Percentiles rank a stretch among this genome's conserved stretches.
phyloP scores from a whole-genome alignment of 352 stramenopile genomes.

The Globisporangium rhizosaccharum region DNA sequence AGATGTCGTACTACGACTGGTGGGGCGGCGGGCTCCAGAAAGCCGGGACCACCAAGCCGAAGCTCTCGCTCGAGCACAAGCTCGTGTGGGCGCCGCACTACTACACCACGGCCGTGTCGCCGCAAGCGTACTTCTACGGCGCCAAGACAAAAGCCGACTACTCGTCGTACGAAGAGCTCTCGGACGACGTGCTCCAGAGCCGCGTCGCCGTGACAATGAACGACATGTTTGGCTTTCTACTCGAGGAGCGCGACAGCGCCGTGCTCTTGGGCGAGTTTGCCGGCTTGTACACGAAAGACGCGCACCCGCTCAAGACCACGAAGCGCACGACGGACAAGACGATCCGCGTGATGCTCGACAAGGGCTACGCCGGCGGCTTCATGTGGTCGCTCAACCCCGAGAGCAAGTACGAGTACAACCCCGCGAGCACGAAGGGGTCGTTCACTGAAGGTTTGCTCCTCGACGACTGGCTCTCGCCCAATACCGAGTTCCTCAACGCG shows the following conservation, averaged over 20 bases:
- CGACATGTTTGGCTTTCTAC: slow-evolving; percentile 76
- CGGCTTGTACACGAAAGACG: slow-evolving; percentile 63
- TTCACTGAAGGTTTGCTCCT: slow-evolving; percentile 69
- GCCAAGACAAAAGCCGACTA: slow-evolving; percentile 41
- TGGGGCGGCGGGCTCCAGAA: slow-evolving; percentile 72
- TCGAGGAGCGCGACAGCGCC: slow-evolving; percentile 36
- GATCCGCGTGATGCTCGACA: slow-evolving; percentile 55
- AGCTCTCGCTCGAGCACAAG: slow-evolving; percentile 64
- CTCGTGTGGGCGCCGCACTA: slow-evolving; percentile 80
- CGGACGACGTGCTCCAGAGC: slow-evolving; percentile 39
- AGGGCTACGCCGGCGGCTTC: slow-evolving; percentile 67
- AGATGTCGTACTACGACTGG: slow-evolving; percentile 76
- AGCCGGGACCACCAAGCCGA: slow-evolving; percentile 33
- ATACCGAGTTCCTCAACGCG: slow-evolving; percentile 57
- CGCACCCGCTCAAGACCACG: slow-evolving; percentile 59
- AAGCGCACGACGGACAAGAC: slow-evolving; percentile 71
- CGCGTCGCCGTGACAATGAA: slow-evolving; percentile 56
- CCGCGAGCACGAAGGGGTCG: slow-evolving; percentile 38
- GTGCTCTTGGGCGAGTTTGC: slow-evolving; percentile 75
- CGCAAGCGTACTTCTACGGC: slow-evolving; percentile 74
- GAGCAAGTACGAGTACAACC: slow-evolving; percentile 74
- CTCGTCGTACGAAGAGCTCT: slow-evolving; percentile 52
- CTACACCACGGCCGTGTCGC: slow-evolving; percentile 73
- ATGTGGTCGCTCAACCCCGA: slow-evolving; percentile 85
- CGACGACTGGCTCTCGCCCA: slow-evolving; percentile 79